These are phyloP conservation scores for Pichia kluyveri DNA, from an alignment of 805 yeast genomes.

Conservation along the genomic window DNA sequence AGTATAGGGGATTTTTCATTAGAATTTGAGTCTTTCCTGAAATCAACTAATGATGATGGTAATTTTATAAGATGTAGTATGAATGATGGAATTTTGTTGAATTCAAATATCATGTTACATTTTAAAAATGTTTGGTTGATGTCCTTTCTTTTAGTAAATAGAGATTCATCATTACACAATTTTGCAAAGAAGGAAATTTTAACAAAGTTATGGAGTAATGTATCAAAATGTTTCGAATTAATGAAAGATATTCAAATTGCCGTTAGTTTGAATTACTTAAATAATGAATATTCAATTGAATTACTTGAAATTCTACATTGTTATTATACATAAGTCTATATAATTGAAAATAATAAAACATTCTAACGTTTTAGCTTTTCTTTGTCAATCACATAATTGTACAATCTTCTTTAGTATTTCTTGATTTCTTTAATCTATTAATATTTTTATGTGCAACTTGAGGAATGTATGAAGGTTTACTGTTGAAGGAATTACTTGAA, in stretches of 20 bases:
- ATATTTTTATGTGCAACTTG: slow-evolving; percentile 6
- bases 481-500: not conserved
- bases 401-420: slow-evolving; percentile 21
- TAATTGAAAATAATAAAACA: too few species aligned
- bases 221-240: slow-evolving; percentile 3
- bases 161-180: not conserved
- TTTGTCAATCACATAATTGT: slow-evolving; percentile 20
- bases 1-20: not conserved
- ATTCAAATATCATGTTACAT: slow-evolving; percentile 6
- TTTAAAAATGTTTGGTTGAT: slow-evolving; percentile 7
- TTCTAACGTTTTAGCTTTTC: too few species aligned
- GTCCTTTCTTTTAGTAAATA: not conserved
- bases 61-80: not conserved
- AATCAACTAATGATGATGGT: not conserved
- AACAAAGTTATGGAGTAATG: not conserved
- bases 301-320: slow-evolving; percentile 7
- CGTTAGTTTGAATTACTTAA: not conserved
- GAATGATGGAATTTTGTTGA: not conserved
- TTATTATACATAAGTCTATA: slow-evolving; percentile 4
- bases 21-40: not conserved
- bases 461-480: slow-evolving; percentile 4
- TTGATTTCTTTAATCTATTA: slow-evolving; percentile 9
- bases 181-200: not conserved
- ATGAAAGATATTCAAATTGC: slow-evolving; percentile 6
- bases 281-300: not conserved